Base-by-base conservation (phyloP, 208 protist species). In the Acanthamoeba triangularis region DNA sequence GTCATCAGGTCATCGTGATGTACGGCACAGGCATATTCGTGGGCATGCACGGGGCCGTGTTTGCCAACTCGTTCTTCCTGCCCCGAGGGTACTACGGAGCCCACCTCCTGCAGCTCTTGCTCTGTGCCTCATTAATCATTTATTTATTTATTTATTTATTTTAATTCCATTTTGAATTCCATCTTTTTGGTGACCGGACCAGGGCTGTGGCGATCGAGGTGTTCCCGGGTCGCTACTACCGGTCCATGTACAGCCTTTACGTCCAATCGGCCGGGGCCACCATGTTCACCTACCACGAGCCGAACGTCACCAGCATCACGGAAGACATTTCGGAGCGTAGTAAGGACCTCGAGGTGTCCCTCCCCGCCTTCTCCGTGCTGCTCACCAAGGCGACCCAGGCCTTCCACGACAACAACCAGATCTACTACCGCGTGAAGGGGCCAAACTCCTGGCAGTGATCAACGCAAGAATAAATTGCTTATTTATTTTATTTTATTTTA, bases 171-270 rank as follows among this genome's bases (percentile, higher is more conserved):
- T n/a, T n/a, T n/a, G n/a, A n/a, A n/a, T n/a, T n/a, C n/a, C n/a
- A n/a, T n/a, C n/a, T n/a, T n/a, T n/a, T 47, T 8, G 28, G 25
- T 30, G 28, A 8, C 13, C 20, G 3, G 28, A 8, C 20, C 61
- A 67, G 61, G 28, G 61, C 61, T 23, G 61, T 67, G 61, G 28
- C 28, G 61, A 67, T 67, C 61, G 61, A 67, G 8, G 25, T 67
- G 61, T 67, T 67, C 5, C 61, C 61, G 20, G 61, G 61, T 67
- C 61, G 28, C 20, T 67, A 67, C 61, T 67, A 67, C 61, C 61
- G 61, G 25, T 67, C 61, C 61, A 67, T 67, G 61, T 67, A 67
- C 61, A 67, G 61, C 61, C 61, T 67, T 11, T 67, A 67, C 61
- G 61, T n/a, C 25, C 20, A 23, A 67, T 67, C 61, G 8, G 20